Evolutionary conservation across 2,329 filamentous ascomycete species (phyloP).

Genomic region (Penicillium sp.): DNA sequence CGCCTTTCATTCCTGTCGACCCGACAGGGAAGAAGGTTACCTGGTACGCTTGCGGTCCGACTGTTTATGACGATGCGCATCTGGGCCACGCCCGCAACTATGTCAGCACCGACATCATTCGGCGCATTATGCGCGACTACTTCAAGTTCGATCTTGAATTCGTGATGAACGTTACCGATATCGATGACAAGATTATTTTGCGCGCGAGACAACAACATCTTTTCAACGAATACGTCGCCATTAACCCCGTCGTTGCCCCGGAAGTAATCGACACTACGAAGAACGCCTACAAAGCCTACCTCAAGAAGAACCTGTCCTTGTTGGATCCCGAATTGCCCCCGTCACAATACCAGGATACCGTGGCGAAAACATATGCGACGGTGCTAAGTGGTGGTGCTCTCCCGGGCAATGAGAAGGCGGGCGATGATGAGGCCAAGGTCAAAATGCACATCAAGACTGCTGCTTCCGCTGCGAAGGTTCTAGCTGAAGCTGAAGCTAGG

Average conservation of each 20-base stretch:
- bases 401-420: constrained; percentile 53
- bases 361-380: constrained; percentile 50
- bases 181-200: constrained; percentile 70
- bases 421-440: constrained; percentile 77
- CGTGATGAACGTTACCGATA: constrained; percentile 89
- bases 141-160: constrained; percentile 79
- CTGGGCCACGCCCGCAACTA: constrained; percentile 84
- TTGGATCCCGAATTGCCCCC: constrained; percentile 45
- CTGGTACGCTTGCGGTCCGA: constrained; percentile 89
- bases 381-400: constrained; percentile 54
- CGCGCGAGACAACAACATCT: constrained; percentile 72
- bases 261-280: constrained; percentile 49
- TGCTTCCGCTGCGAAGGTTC: constrained; percentile 50
- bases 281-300: constrained; percentile 53
- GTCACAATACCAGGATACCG: constrained; percentile 46
- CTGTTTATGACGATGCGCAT: constrained; percentile 77
- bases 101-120: constrained; percentile 82
- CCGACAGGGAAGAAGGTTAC: constrained; percentile 62
- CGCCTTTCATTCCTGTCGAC: constrained; percentile 69
- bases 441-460: constrained; percentile 79
- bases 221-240: constrained; percentile 61
- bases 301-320: constrained; percentile 64
- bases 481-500: constrained; percentile 39
- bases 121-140: constrained; percentile 75
- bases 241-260: constrained; percentile 43